Evolutionary conservation across 2,329 filamentous ascomycete species (phyloP), one percentile per base, ranked within the genome.

Genomic region (Penicillium occitanis): DNA sequence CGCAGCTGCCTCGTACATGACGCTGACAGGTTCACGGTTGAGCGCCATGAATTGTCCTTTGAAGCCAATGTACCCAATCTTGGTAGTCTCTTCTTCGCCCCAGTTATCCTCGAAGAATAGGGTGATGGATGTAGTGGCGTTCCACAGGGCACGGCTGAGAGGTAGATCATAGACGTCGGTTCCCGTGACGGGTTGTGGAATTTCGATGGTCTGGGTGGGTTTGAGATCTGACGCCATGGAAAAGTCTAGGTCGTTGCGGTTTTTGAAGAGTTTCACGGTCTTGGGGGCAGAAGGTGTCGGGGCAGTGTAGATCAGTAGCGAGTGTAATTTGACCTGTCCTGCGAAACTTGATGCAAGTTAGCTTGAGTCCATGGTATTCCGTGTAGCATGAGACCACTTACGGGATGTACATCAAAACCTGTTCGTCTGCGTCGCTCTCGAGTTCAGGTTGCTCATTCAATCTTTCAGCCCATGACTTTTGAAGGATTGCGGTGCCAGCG

Each of bases 31-130:
- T 75, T 94, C 92, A 64, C 90, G 85, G 57, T 90, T 95, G 73
- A 96, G 79, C 76, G 89, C 88, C 86, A 95, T 95, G 85, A 92
- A 98, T 79, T 97, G 92, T 28, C 95, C 95, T 80, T 92, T 93
- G 82, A 99, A 98, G 0, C 91, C 95, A 65, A 98, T 69, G 79
- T 97, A 99, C 68, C 84, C 88, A 1, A 98, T 77, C 59, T 88
- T 85, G 53, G 91, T 94, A 64, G 90, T 88, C 64, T 96, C 91
- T 74, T 93, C 91, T 14, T 92, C 91, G 0, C 88, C 92, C 79
- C 94, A 97, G 75, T 98, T 99, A 76, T 97, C 92, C 72, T 91
- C 90, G 72, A 98, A 91, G 82, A 98, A 98, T 60, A 99, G 83
- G 14, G 89, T 88, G 68, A 99, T 82, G 22, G 86, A 89, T 58